Evolutionary conservation across 2,329 filamentous ascomycete genomes (phyloP), one percentile per base, ranked within the genome.

Genomic region (Cercospora citrullina): DNA sequence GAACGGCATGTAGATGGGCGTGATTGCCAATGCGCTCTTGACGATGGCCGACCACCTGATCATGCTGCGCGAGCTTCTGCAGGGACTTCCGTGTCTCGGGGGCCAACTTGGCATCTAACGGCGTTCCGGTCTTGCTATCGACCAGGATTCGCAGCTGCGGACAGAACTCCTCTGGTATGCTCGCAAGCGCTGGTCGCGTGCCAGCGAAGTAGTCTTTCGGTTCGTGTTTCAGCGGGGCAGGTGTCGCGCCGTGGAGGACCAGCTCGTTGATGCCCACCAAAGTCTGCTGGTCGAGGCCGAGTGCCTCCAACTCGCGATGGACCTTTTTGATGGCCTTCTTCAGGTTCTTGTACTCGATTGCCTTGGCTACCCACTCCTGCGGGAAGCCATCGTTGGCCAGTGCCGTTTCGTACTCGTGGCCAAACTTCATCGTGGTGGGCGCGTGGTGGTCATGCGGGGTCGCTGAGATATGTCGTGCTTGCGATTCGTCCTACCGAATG

Each of bases 281-380:
- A 1, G 90, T 93, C 9, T 89, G 85, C 4, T 87, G 86, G 71
- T 92, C 90, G 31, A 96, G 86, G 7, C 92, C 92, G 14, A 94
- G 81, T 36, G 85, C 84, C 48, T 84, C 81, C 63, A 96, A 84
- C 81, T 96, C 92, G 62, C 83, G 81, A 71, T 90, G 87, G 60
- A 96, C 89, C 76, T 89, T 90, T 77, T 94, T 94, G 77, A 96
- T 90, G 80, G 91, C 92, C 82, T 96, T 96, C 80, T 96, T 96
- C 66, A 96, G 86, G 79, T 93, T 87, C 55, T 90, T 87, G 78
- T 96, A 96, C 2, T 91, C 92, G 69, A 96, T 91, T 60, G 93
- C 92, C 30, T 88, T 89, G 55, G 90, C 85, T 60, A 93, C 80
- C 86, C 86, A 88, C 76, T 90, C 88, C 60, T 86, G 81, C 7